phyloP scores from a whole-genome alignment of 306 rosid genomes.

The Pyrus betulifolia region DNA sequence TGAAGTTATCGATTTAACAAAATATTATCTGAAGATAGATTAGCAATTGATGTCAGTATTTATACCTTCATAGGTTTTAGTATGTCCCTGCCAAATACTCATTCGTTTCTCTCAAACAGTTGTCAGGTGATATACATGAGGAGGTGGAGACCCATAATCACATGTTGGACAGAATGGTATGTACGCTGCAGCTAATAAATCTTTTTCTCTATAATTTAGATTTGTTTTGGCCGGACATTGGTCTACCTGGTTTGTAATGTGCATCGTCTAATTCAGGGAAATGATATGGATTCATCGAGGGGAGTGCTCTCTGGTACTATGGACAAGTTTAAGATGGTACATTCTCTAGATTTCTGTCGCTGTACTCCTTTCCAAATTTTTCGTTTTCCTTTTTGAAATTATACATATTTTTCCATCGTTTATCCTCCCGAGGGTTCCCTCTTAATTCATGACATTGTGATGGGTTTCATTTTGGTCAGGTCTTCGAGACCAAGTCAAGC shows the following conservation, averaged over 20 bases:
- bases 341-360: not conserved
- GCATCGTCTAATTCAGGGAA: conserved; percentile 42
- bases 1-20: not conserved
- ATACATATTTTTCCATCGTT: not conserved
- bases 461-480: conserved; percentile 37
- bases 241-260: not conserved
- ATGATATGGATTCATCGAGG: conserved; percentile 93
- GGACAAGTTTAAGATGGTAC: conserved; percentile 92
- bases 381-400: not conserved
- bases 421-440: not conserved
- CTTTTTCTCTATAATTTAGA: not conserved
- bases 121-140: conserved; percentile 91
- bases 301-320: conserved; percentile 87
- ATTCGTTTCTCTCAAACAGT: conserved; percentile 46
- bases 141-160: conserved; percentile 90
- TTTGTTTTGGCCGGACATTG: not conserved
- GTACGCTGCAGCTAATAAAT: conserved; percentile 18
- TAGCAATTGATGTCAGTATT: not conserved
- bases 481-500: conserved; percentile 89
- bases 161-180: conserved; percentile 78
- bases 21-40: not conserved
- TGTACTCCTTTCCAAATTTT: not conserved
- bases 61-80: not conserved
- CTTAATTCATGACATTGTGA: conserved; percentile 9
- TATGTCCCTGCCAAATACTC: not conserved